A percentile compares a stretch with the other conserved stretches of the same genome.
These are phyloP conservation scores for Diaporthe destruens DNA, from an alignment of 2,329 filamentous ascomycete species.

Conservation along the genomic window DNA sequence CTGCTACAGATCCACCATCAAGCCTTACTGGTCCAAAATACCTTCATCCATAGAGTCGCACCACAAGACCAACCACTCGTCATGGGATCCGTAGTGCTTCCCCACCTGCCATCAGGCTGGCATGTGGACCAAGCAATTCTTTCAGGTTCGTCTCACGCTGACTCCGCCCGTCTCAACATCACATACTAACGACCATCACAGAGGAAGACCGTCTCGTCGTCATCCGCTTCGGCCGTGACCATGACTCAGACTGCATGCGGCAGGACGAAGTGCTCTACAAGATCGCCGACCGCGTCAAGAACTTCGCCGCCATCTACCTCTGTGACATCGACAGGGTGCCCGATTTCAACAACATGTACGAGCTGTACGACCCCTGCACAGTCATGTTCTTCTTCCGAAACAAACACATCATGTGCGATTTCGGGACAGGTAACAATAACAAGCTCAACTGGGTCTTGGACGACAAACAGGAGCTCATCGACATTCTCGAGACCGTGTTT, in stretches of 20 bases:
- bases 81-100: constrained; percentile 89
- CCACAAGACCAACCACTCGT: background rate
- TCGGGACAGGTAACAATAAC: constrained; percentile 98
- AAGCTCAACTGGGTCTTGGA: constrained; percentile 97
- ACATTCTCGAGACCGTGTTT: constrained; percentile 98
- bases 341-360: constrained; percentile 97
- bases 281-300: constrained; percentile 93
- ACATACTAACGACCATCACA: constrained; percentile 44
- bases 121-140: constrained; percentile 98
- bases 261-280: constrained; percentile 95
- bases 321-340: constrained; percentile 87
- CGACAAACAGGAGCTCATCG: constrained; percentile 98
- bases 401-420: constrained; percentile 99
- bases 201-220: constrained; percentile 89
- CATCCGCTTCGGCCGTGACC: constrained; percentile 92
- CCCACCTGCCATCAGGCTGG: constrained; percentile 92
- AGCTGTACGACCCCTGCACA: constrained; percentile 79
- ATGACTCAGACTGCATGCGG: constrained; percentile 70
- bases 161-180: constrained; percentile 44
- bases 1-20: background rate
- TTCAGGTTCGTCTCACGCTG: constrained; percentile 43
- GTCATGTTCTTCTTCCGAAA: constrained; percentile 96
- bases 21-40: too few species aligned
- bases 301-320: constrained; percentile 91
- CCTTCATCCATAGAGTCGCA: too few species aligned